Evolutionary conservation across 108 stramenopile genomes (phyloP).

Genomic region (Epipyxis sp.): DNA sequence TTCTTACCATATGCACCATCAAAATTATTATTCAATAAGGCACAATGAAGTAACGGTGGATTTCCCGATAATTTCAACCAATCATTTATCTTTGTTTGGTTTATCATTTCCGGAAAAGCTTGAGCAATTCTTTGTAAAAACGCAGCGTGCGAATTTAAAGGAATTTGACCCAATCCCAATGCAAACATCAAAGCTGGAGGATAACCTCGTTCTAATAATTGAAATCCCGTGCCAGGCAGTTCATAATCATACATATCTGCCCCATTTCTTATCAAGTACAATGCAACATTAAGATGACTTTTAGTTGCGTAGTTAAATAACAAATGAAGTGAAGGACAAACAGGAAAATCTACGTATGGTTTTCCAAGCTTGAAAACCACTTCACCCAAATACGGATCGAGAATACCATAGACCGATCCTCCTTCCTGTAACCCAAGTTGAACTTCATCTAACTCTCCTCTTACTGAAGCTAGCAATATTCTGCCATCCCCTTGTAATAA

Average conservation of each 20-base stretch:
- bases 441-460: not conserved
- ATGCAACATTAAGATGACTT: not conserved
- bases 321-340: slow-evolving; percentile 6
- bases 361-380: slow-evolving; percentile 2
- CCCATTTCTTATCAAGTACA: not conserved
- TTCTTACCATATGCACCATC: not conserved
- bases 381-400: slow-evolving; percentile 1
- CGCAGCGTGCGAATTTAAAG: not conserved
- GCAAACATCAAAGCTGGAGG: not conserved
- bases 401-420: not conserved
- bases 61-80: not conserved
- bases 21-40: not conserved
- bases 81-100: not conserved
- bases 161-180: not conserved
- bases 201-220: not conserved
- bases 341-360: not conserved
- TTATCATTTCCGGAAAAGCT: not conserved
- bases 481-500: not conserved
- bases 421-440: not conserved
- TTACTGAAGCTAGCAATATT: not conserved
- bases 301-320: not conserved
- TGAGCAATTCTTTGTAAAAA: not conserved
- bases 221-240: not conserved
- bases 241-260: not conserved
- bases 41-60: not conserved